Evolutionary conservation across 306 rosid species (phyloP), one percentile per base, ranked within the genome.

Genomic region (Betula pendula): DNA sequence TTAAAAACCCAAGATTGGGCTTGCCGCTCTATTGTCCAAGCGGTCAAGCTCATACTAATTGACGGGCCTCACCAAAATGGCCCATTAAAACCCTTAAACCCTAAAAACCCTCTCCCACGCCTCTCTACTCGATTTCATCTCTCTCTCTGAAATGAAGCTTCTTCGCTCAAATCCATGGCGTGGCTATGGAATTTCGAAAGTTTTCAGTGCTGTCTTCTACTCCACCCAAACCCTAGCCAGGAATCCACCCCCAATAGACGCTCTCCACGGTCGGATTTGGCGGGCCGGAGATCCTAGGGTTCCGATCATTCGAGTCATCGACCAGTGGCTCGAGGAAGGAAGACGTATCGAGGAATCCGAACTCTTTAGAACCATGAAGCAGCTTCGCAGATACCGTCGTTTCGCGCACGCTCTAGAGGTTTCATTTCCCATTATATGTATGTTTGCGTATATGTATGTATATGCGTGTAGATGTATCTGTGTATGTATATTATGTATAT

Each of bases 331-430:
- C 9, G 79, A 89, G 71, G 73, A 87, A 81, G 94, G 92, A 35
- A 17, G 77, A 80, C 31, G 74, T 5, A 47, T 86, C 78, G 49
- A 73, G 15, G 75, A 52, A 47, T 50, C 70, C 31, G 81, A 83
- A 7, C 82, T 92, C 40, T 56, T 75, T 6, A 29, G 43, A 45
- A 56, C 84, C 66, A 31, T 89, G 85, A 67, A 7, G 31, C 80
- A 73, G 73, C 94, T 92, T 68, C 53, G 88, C 38, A 73, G 33
- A 24, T 48, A 47, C 35, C 88, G 86, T 66, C 96, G 93, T 48
- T 85, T 43, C 85, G 19, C 50, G 1, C 97, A 90, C 29, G 97
- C 97, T 78, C 92, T 92, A 43, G 89, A 90, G 90, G 93, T 91
- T 35, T 44, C 20, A 24, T 24, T 62, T 65, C 47, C 47, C 45